Evolutionary conservation across 2,329 filamentous ascomycete genomes (phyloP), one percentile per base, ranked within the genome.

Genomic region (Clarireedia homoeocarpa): DNA sequence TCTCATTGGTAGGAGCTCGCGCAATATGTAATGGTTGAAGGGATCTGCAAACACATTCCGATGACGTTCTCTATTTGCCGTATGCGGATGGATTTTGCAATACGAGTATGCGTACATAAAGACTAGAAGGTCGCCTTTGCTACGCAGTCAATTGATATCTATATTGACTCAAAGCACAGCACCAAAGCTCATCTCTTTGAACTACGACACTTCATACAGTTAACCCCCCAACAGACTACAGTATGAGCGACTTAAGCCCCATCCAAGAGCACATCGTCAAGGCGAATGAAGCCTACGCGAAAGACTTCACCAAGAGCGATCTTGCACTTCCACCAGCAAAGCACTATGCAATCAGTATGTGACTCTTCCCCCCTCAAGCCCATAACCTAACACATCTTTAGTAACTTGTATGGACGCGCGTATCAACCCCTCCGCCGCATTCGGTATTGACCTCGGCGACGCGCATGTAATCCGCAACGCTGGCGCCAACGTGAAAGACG

Each of bases 391-490:
- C 51, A 61, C 49, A 51, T 6, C 2, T 4, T 20, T 27, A 79
- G 78, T 92, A 46, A 88, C 87, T 0, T 94, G 89, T 71, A 94
- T 94, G 88, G 88, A 94, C 66, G 86, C 89, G 5, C 82, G 88
- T 51, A 74, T 84, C 63, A 78, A 92, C 64, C 83, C 88, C 0
- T 78, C 82, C 3, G 74, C 79, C 12, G 85, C 85, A 1, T 85
- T 90, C 53, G 85, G 84, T 7, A 85, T 91, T 56, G 73, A 78
- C 20, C 78, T 89, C 17, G 88, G 89, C 42, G 86, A 91, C 61
- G 89, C 88, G 0, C 88, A 94, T 70, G 81, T 91, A 34, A 85
- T 91, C 58, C 82, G 88, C 57, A 91, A 91, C 62, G 86, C 84
- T 9, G 85, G 85, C 2, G 87, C 76, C 1, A 83, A 79, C 15